These are phyloP conservation scores for Ceratocystis colombiana DNA, from an alignment of 2,329 filamentous ascomycete genomes.

Conservation along the genomic window DNA sequence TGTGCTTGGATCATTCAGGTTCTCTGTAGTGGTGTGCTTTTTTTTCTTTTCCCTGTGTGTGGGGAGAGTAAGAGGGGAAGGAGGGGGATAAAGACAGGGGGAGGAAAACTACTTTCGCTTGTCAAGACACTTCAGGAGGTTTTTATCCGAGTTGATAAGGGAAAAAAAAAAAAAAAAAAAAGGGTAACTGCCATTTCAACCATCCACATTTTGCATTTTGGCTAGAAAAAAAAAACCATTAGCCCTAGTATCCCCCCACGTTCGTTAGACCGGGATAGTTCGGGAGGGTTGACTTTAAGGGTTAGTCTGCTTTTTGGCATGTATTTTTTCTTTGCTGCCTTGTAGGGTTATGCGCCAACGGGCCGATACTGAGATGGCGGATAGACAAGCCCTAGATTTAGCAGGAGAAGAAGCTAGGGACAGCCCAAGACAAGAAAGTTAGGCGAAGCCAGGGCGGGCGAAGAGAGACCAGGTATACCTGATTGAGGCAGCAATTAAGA, in stretches of 20 bases:
- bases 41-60: not conserved
- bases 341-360: not conserved
- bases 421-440: not conserved
- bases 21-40: not conserved
- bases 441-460: not conserved
- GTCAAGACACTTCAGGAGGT: constrained; percentile 6
- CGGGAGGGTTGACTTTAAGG: not conserved
- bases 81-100: not conserved
- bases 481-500: constrained; percentile 9
- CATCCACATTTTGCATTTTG: not conserved
- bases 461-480: not conserved
- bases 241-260: not conserved
- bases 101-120: not conserved
- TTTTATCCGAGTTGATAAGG: not conserved
- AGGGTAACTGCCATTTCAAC: not conserved
- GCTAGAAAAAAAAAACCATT: not conserved
- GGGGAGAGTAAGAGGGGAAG: not conserved
- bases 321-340: too few relatives aligned
- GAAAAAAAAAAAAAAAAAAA: not conserved
- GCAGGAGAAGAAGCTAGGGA: not conserved
- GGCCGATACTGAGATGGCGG: constrained; percentile 8
- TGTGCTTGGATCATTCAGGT: not conserved
- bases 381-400: not conserved
- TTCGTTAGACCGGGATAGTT: not conserved
- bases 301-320: not conserved